Percentiles rank a stretch among this genome's conserved stretches.
Conservation (phyloP, 768 basidiomycete genomes). For the Russula lepida region DNA sequence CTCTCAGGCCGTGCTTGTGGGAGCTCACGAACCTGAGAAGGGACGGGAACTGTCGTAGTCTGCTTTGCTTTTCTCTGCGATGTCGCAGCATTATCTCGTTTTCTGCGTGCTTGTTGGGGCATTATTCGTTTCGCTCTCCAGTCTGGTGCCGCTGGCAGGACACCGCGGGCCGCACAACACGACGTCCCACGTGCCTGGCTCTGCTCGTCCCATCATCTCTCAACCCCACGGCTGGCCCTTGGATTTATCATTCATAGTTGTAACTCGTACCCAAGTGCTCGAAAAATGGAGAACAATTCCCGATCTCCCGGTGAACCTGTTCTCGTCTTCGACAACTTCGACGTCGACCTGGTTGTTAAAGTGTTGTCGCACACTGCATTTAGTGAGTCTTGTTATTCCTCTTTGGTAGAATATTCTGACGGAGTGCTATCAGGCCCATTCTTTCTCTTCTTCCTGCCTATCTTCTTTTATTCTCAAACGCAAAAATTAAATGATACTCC, state of each 20-base stretch:
- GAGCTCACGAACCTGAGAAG: not conserved
- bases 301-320: conserved; percentile 6
- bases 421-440: conserved; percentile 53
- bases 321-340: conserved; percentile 59
- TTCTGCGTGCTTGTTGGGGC: conserved; percentile 17
- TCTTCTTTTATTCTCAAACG: conserved; percentile 71
- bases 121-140: not conserved
- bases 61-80: not conserved
- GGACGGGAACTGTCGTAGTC: not conserved
- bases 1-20: not conserved
- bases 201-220: not conserved
- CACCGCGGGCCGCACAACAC: not conserved
- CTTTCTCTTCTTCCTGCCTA: conserved; percentile 71
- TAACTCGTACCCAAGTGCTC: not conserved
- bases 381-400: conserved; percentile 41
- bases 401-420: not conserved
- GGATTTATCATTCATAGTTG: not conserved
- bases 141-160: not conserved
- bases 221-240: not conserved
- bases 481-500: conserved; percentile 40
- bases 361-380: conserved; percentile 72
- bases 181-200: not conserved
- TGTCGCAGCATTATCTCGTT: not conserved
- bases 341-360: conserved; percentile 72
- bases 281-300: not conserved